Conservation (phyloP, 1,139 yeast genomes). For the Pichia sp. region DNA sequence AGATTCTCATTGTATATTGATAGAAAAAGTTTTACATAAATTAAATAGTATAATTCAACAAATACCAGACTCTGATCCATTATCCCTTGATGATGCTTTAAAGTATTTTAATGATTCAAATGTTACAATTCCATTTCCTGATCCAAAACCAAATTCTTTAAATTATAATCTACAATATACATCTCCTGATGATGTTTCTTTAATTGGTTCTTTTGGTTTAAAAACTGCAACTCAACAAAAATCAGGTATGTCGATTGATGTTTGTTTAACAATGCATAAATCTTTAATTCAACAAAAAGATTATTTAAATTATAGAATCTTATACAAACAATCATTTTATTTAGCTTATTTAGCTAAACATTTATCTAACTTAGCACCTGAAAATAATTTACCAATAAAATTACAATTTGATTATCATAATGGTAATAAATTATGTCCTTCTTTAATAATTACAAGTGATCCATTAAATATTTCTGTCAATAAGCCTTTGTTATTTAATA, state of each 20-base stretch:
- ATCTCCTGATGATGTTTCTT: constrained; percentile 70
- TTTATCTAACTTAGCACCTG: constrained; percentile 48
- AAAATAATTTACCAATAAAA: constrained; percentile 53
- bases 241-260: constrained; percentile 62
- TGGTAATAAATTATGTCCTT: constrained; percentile 62
- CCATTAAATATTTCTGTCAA: constrained; percentile 9
- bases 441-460: constrained; percentile 48
- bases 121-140: constrained; percentile 76
- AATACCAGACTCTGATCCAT: constrained; percentile 49
- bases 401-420: constrained; percentile 56
- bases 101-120: constrained; percentile 39
- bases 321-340: constrained; percentile 85
- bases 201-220: constrained; percentile 86
- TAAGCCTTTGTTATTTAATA: constrained; percentile 50
- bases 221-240: constrained; percentile 69
- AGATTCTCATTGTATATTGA: constrained; percentile 56
- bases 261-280: constrained; percentile 76
- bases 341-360: constrained; percentile 69
- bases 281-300: constrained; percentile 77
- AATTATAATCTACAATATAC: constrained; percentile 66
- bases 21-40: constrained; percentile 75
- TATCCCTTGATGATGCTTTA: constrained; percentile 51
- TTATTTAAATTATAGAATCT: constrained; percentile 79
- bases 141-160: constrained; percentile 63
- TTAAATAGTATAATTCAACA: constrained; percentile 63